phyloP scores from a whole-genome alignment of 768 basidiomycete species.

The Xerocomellus amylosporus region DNA sequence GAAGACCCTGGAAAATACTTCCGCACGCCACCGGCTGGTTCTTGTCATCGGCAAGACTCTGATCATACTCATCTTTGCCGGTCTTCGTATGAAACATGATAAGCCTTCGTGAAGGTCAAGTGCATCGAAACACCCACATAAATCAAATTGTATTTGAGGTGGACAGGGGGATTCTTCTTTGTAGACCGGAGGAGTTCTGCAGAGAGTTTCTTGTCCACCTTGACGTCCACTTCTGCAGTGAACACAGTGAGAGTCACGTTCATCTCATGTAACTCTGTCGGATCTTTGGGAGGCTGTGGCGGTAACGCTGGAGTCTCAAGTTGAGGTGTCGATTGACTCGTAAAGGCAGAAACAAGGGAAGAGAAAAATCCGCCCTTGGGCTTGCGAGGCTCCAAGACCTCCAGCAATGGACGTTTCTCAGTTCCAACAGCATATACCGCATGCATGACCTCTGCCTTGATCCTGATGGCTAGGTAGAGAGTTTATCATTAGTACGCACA shows the following conservation, averaged over 20 bases:
- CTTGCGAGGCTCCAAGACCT: conserved; percentile 32
- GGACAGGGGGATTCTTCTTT: conserved; percentile 87
- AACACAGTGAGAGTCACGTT: conserved; percentile 35
- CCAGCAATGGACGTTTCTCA: conserved; percentile 41
- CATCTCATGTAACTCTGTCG: conserved; percentile 20
- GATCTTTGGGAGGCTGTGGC: conserved; percentile 21
- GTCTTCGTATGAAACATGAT: conserved; percentile 46
- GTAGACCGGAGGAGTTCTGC: conserved; percentile 84
- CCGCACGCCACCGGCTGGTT: conserved; percentile 57
- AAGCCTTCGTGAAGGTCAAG: not conserved
- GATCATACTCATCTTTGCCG: conserved; percentile 76
- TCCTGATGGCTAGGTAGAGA: conserved; percentile 38
- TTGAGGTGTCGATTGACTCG: conserved; percentile 16
- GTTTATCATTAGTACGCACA: not conserved
- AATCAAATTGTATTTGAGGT: conserved; percentile 77
- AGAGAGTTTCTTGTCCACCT: conserved; percentile 60
- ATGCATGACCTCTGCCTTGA: conserved; percentile 11
- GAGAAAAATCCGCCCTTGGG: conserved; percentile 46
- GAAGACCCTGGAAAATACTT: conserved; percentile 82
- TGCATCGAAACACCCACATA: conserved; percentile 39
- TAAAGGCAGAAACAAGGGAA: conserved; percentile 32
- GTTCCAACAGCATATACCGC: conserved; percentile 11
- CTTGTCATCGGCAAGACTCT: conserved; percentile 66
- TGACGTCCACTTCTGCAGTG: conserved; percentile 50
- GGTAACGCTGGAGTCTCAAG: conserved; percentile 6